These are phyloP conservation scores for Lachnellula hyalina DNA, from an alignment of 2,329 filamentous ascomycete genomes.

Conservation along the genomic window DNA sequence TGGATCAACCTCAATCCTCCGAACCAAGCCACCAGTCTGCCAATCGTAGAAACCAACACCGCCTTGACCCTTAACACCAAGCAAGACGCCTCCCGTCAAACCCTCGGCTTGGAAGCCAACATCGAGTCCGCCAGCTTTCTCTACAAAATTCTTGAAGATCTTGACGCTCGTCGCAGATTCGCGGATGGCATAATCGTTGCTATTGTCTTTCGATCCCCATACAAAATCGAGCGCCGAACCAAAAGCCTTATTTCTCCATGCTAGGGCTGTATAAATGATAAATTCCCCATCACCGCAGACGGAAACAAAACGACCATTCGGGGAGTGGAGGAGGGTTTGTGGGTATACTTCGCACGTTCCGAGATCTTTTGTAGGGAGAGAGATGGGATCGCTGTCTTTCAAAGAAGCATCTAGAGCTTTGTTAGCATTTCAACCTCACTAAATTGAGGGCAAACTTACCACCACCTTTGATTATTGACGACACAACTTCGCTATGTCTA, in stretches of 20 bases:
- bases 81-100: constrained; percentile 77
- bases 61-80: constrained; percentile 92
- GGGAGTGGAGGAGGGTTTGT: constrained; percentile 90
- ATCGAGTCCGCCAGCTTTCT: constrained; percentile 82
- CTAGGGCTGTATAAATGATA: constrained; percentile 95
- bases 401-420: constrained; percentile 58
- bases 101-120: constrained; percentile 95
- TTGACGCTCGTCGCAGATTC: constrained; percentile 93
- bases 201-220: constrained; percentile 96
- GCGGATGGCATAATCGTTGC: constrained; percentile 95
- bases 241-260: constrained; percentile 96
- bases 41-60: constrained; percentile 97
- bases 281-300: constrained; percentile 97
- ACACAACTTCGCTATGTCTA: constrained; percentile 89
- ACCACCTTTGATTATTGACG: constrained; percentile 88
- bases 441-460: constrained; percentile 37
- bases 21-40: constrained; percentile 81
- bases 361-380: constrained; percentile 86
- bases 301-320: constrained; percentile 83
- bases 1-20: constrained; percentile 79
- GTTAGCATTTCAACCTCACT: constrained; percentile 25
- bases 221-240: constrained; percentile 93
- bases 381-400: constrained; percentile 86
- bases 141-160: constrained; percentile 96
- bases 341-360: constrained; percentile 96